Evolutionary conservation across 768 basidiomycete genomes (phyloP).

Genomic region (Porpolomopsis calyptriformis): DNA sequence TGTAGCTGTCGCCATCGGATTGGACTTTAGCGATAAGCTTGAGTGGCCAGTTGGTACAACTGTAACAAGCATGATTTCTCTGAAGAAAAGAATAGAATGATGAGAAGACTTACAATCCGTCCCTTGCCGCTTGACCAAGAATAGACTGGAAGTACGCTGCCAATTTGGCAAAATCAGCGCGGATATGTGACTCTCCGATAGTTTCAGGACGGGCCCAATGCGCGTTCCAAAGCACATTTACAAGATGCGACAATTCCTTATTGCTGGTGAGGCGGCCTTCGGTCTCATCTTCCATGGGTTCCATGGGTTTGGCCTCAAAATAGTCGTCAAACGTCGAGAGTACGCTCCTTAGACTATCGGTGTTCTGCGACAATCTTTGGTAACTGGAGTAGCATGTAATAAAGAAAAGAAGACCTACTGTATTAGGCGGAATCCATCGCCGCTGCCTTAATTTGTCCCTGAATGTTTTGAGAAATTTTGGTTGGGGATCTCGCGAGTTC

Average conservation of each 20-base stretch:
- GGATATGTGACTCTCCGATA: slow-evolving; percentile 3
- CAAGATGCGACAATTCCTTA: slow-evolving; percentile 2
- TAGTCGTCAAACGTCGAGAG: background rate
- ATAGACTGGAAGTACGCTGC: slow-evolving; percentile 1
- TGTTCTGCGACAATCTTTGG: slow-evolving; percentile 1
- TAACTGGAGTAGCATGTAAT: slow-evolving; percentile 1
- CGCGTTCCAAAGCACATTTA: background rate
- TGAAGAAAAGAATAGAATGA: slow-evolving; percentile 3
- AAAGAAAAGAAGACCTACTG: slow-evolving; percentile 4
- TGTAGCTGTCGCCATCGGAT: slow-evolving; percentile 1
- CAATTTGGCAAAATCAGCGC: background rate
- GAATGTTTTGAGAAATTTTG: slow-evolving; percentile 3
- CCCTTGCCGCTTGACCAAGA: background rate
- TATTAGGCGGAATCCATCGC: background rate
- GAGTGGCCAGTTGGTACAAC: slow-evolving; percentile 3
- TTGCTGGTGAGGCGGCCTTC: background rate
- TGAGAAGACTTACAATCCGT: slow-evolving; percentile 5
- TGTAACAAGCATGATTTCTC: slow-evolving; percentile 2
- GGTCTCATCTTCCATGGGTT: slow-evolving; percentile 1
- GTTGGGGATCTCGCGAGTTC: background rate
- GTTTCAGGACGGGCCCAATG: background rate
- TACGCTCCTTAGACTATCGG: background rate
- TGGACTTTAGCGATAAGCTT: background rate
- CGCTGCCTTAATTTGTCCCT: slow-evolving; percentile 2
- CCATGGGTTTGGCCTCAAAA: slow-evolving; percentile 2